Conservation (phyloP, 306 rosid genomes). For the Cotoneaster glaucophyllus region DNA sequence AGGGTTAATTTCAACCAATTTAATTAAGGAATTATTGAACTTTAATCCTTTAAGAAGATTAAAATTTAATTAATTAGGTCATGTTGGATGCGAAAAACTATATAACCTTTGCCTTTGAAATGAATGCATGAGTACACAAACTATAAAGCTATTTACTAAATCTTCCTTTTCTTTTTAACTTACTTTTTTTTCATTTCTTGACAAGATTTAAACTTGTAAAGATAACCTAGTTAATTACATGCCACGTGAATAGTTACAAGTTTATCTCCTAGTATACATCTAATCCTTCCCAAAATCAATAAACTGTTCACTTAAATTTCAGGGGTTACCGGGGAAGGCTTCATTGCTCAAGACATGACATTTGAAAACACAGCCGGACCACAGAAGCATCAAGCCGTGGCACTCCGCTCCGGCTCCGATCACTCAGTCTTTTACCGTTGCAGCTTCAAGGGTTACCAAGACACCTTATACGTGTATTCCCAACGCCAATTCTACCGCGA, state of each 20-base stretch:
- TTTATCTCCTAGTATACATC: not conserved
- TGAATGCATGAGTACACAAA: not conserved
- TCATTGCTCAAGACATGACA: conserved; percentile 69
- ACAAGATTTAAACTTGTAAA: no score
- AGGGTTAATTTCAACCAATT: not conserved
- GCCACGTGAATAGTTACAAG: no score
- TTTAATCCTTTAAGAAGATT: no score
- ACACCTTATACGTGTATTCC: conserved; percentile 60
- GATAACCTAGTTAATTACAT: no score
- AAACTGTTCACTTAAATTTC: not conserved
- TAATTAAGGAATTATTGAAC: no score
- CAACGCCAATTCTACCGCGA: conserved; percentile 84
- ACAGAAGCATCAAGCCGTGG: conserved; percentile 65
- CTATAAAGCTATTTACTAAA: not conserved
- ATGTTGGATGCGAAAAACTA: not conserved
- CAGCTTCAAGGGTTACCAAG: conserved; percentile 74
- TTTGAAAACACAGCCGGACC: conserved; percentile 91
- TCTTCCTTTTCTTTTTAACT: no score
- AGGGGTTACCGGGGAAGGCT: conserved; percentile 51
- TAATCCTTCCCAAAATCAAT: not conserved
- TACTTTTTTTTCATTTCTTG: no score
- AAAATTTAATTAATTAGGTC: not conserved
- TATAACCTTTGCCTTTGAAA: not conserved
- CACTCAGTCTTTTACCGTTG: conserved; percentile 63
- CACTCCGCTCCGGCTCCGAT: conserved; percentile 58